Base-by-base conservation (phyloP, 1,139 yeast species). In the Tardiomyces depauwii region DNA sequence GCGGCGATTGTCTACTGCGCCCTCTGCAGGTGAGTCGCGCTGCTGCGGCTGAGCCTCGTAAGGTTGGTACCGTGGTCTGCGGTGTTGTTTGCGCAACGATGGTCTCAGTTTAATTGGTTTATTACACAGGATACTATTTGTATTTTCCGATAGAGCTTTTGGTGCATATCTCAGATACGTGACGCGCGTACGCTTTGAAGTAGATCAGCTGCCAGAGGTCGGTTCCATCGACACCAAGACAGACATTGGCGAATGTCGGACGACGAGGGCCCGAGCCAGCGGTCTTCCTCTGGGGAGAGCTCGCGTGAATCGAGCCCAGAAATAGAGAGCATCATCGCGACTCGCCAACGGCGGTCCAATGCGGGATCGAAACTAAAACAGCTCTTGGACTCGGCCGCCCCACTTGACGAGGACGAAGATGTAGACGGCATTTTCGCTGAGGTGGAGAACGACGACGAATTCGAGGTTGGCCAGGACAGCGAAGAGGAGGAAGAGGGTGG, bases 291-390 rank as follows among this genome's bases (percentile, higher is more conserved):
- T 3, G 36, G 10, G n/a, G 36, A 30, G 11, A 14, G 36, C 36
- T 30, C 36, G 36, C 36, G 36, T 30, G 36, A 30, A 30, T 13
- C 36, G 36, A 30, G 42, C 14, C 21, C 19, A 5, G n/a, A 67
- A 65, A 30, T 30, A 23, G 78, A 76, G 42, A 71, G 74, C 56
- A 67, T 80, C 52, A 80, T 83, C 55, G 78, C 85, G 13, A 81
- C 93, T 5, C 74, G 96, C 51, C 68, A 79, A 48, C 73, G 88
- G 53, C 78, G 99, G 45, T 66, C 87, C 44, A 91, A 91, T 65
- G 98, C 98, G 1, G 99, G 99, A 11, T 82, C 87, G 45, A 72
- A 93, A 48, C 70, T 91, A 58, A 77, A 78, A 58, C 80, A 80
- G 50, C 72, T 91, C 54, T 69, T 91, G 21, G 82, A 80, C 50